Percentiles rank a stretch among this genome's conserved stretches.
phyloP scores from a whole-genome alignment of 2,329 filamentous ascomycete species.

The Dactylellina parvicollis region DNA sequence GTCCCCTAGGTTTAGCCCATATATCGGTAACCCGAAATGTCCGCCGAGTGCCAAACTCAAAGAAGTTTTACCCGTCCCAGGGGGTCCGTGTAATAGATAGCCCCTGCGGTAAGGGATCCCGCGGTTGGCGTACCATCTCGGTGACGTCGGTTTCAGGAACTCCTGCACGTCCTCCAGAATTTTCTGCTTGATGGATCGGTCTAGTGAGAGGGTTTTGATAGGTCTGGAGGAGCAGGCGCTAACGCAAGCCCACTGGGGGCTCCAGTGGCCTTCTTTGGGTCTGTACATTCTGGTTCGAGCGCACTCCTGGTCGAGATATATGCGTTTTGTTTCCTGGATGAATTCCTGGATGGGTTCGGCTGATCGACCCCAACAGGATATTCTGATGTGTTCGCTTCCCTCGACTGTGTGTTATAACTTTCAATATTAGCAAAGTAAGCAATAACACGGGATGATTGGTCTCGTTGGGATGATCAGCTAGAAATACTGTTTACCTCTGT shows the following conservation, averaged over 20 bases:
- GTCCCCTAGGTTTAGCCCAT: constrained; percentile 63
- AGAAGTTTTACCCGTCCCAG: constrained; percentile 62
- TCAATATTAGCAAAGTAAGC: constrained; percentile 19
- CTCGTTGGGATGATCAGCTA: background rate
- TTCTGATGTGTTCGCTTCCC: constrained; percentile 56
- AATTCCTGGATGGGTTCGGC: constrained; percentile 58
- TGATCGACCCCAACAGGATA: constrained; percentile 58
- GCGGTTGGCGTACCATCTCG: constrained; percentile 59
- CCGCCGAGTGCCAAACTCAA: constrained; percentile 61
- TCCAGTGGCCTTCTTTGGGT: constrained; percentile 51
- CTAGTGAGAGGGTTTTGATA: constrained; percentile 68
- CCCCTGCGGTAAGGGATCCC: constrained; percentile 60
- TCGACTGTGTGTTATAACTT: constrained; percentile 45
- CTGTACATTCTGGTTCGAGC: constrained; percentile 60
- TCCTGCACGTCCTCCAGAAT: constrained; percentile 60
- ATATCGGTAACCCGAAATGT: constrained; percentile 61
- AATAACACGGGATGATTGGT: constrained; percentile 48
- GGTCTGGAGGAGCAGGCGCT: constrained; percentile 70
- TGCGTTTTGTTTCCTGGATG: constrained; percentile 58
- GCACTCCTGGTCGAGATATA: constrained; percentile 59
- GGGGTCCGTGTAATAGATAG: constrained; percentile 62
- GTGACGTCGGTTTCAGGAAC: constrained; percentile 60
- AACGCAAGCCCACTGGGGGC: constrained; percentile 68
- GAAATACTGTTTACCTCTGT: constrained; percentile 32
- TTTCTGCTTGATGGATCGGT: constrained; percentile 55